Base-by-base conservation (phyloP, 148 eudicot species). In the Silene conica region DNA sequence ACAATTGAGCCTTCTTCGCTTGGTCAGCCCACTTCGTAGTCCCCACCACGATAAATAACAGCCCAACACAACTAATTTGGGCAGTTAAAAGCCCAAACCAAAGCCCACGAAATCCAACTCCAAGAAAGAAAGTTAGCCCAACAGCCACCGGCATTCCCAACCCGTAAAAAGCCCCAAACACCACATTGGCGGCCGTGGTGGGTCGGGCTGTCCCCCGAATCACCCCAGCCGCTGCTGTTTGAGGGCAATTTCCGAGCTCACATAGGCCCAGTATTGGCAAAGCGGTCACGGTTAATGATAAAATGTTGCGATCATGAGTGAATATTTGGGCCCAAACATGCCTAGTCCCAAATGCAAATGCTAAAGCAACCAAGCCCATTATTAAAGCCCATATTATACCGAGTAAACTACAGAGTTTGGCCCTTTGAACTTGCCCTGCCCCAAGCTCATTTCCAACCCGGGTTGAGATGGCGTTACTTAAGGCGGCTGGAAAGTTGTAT, bases 241-340 rank as follows among this genome's bases (percentile, higher is more conserved):
- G 96, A 1, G 92, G 96, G 65, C 96, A 90, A 45, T 88, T 90
- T 10, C 96, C 96, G 15, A 90, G 89, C 86, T 90, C 96, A 67
- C 96, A 90, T 9, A 90, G 71, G 34, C 96, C 96, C 10, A 87
- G 78, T 11, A 90, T 85, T 0, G 96, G 96, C 52, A 90, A 63
- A 1, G 92, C 92, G 0, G 82, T 79, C 0, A 90, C 84, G 16
- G 96, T 90, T 20, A 90, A 55, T 26, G 82, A 75, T 16, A 89
- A n/a, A 21, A 92, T 92, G 52, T 83, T 77, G 0, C 16, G 6
- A 26, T 92, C 94, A 0, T 25, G 7, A 0, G 97, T 86, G 72
- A 82, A 92, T 84, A 92, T 82, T 59, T 66, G 60, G 28, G 86
- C 94, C 97, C 97, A 92, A 16, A 31, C 25, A 6, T 80, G 61